These are phyloP conservation scores for Cutaneotrichosporon sp. DNA, from an alignment of 1,284 basidiomycete species.

Conservation along the genomic window DNA sequence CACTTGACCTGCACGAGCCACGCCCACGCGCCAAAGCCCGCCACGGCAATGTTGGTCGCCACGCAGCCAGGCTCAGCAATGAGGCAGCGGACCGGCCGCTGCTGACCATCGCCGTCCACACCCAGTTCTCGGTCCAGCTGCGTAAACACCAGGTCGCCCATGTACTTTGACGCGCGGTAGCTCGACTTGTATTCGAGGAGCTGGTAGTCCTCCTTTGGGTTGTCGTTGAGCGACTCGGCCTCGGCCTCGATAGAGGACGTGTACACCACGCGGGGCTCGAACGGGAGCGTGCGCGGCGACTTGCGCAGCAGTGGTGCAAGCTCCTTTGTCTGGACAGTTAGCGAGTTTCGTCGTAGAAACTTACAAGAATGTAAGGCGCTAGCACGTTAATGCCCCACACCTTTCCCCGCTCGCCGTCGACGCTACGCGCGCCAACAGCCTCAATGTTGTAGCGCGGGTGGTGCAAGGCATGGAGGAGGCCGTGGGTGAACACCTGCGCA, in stretches of 20 bases:
- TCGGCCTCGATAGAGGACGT: conserved; percentile 67
- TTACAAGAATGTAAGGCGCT: conserved; percentile 71
- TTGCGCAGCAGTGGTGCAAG: conserved; percentile 37
- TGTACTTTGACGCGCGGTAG: conserved; percentile 73
- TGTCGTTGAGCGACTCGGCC: conserved; percentile 54
- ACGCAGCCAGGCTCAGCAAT: conserved; percentile 69
- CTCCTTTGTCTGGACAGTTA: conserved; percentile 33
- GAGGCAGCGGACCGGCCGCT: conserved; percentile 55
- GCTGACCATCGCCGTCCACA: conserved; percentile 28
- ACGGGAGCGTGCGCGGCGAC: conserved; percentile 37
- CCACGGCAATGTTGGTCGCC: conserved; percentile 58
- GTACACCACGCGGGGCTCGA: conserved; percentile 68
- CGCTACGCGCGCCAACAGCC: conserved; percentile 57
- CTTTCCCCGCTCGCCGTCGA: conserved; percentile 66
- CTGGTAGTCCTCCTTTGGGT: conserved; percentile 61
- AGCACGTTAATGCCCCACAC: conserved; percentile 84
- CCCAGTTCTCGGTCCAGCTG: conserved; percentile 54
- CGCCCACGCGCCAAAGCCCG: conserved; percentile 32
- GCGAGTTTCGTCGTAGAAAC: conserved; percentile 40
- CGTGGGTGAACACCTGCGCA: conserved; percentile 54
- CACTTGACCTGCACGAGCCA: conserved; percentile 55
- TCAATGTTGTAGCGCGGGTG: conserved; percentile 62
- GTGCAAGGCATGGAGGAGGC: conserved; percentile 52
- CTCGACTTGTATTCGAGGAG: conserved; percentile 58
- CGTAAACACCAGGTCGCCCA: conserved; percentile 65